Evolutionary conservation across 2,329 filamentous ascomycete species (phyloP), one percentile per base, ranked within the genome.

Genomic region (Monilinia fructigena): DNA sequence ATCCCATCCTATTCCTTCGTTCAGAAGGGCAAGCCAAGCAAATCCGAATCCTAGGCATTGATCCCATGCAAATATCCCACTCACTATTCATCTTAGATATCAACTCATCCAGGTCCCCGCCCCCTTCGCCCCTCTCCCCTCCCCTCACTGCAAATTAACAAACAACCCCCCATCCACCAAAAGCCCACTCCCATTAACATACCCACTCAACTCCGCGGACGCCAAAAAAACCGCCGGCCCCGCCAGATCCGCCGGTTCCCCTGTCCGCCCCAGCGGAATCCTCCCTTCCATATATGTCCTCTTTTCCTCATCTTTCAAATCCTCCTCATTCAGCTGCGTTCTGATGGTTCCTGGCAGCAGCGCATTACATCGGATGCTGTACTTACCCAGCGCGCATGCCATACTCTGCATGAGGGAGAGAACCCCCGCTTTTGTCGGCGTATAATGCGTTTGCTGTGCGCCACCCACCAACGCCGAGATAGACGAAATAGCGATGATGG

Each of bases 111-210:
- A 23, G 23, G 23, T 23, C 31, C 31, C 31, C 31, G 31, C 31
- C 20, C 4, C 14, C 18, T 10, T 7, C 3, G 23, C 20, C 20
- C 5, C 4, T 26, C 42, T 1, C 42, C 4, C 2, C 8, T 1
- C 14, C 20, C 26, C 42, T 69, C 63, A 94, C 78, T 95, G 92
- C 72, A 96, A 80, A 78, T 96, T 96, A 20, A 96, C 93, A 82
- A 95, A 97, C 69, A 94, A 77, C 0, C 93, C 93, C 14, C 93
- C 93, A 78, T 97, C 93, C 18, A 97, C 93, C 69, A 97, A 77
- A 71, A 97, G 75, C 78, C 95, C 91, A 20, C 92, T 89, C 0
- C 92, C 92, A 67, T 87, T 94, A 67, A 95, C 89, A 78, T 93
- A 95, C 31, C 85, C 85, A 76, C 89, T 94, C 79, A 96, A 78